A percentile compares a stretch with the other conserved stretches of the same genome.
phyloP scores from a whole-genome alignment of 306 rosid genomes.

The Senna siamea region DNA sequence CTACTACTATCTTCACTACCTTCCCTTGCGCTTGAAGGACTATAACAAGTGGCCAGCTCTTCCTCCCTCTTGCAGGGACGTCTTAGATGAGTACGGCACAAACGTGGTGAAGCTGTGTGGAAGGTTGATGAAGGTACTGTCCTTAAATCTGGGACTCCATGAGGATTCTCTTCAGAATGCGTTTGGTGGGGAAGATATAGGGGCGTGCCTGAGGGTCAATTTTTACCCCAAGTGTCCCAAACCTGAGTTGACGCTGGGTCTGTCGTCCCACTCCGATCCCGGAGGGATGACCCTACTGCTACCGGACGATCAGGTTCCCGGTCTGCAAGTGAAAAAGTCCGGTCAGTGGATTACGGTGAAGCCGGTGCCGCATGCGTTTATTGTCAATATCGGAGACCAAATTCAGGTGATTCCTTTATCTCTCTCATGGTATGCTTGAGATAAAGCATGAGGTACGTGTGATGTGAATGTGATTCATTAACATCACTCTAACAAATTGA shows the following conservation, averaged over 20 bases:
- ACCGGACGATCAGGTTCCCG: slow-evolving; percentile 63
- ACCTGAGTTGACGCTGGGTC: slow-evolving; percentile 78
- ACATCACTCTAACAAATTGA: not conserved
- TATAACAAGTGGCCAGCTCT: slow-evolving; percentile 67
- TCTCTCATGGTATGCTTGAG: too few species aligned
- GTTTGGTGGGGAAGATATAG: slow-evolving; percentile 73
- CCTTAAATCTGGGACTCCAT: slow-evolving; percentile 63
- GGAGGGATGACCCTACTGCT: slow-evolving; percentile 82
- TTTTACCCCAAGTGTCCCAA: slow-evolving; percentile 80
- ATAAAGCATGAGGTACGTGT: not conserved
- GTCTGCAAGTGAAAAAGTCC: slow-evolving; percentile 69
- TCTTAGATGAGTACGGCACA: slow-evolving; percentile 82
- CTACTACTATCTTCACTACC: slow-evolving; percentile 78
- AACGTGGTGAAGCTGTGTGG: slow-evolving; percentile 75
- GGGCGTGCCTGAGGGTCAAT: slow-evolving; percentile 88
- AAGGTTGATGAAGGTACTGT: slow-evolving; percentile 65
- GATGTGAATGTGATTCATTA: not conserved
- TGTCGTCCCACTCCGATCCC: slow-evolving; percentile 91
- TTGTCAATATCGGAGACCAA: slow-evolving; percentile 93
- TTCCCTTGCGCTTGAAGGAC: slow-evolving; percentile 64
- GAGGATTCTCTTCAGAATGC: slow-evolving; percentile 56
- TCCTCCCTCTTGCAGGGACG: slow-evolving; percentile 55
- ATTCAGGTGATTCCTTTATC: slow-evolving; percentile 61
- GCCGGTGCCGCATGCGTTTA: slow-evolving; percentile 74
- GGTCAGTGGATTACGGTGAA: slow-evolving; percentile 75